These are phyloP conservation scores for Wickerhamomyces silvicola DNA, from an alignment of 805 yeast species.

Conservation along the genomic window DNA sequence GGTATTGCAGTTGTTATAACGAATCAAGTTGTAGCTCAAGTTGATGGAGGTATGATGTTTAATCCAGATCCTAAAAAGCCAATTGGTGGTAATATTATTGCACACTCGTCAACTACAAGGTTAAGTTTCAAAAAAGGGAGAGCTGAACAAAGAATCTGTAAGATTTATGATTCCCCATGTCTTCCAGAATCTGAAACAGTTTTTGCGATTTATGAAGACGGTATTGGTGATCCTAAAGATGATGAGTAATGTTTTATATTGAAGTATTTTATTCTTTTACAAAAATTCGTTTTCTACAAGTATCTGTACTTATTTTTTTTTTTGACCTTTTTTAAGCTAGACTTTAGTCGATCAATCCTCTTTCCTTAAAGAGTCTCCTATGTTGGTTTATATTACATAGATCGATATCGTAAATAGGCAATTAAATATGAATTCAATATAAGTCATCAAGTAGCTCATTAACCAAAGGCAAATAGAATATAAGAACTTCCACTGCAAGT, in stretches of 20 bases:
- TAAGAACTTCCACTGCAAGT: too few relatives aligned
- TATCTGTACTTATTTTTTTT: too few relatives aligned
- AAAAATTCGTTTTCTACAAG: too few relatives aligned
- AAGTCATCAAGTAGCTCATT: too few relatives aligned
- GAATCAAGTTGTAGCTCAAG: conserved; percentile 97
- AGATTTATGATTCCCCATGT: conserved; percentile 94
- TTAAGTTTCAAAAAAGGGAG: conserved; percentile 84
- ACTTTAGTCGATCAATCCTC: too few relatives aligned
- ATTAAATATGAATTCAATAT: too few relatives aligned
- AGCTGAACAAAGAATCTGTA: conserved; percentile 89
- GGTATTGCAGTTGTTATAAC: conserved; percentile 96
- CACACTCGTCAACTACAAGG: conserved; percentile 94
- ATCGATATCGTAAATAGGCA: too few relatives aligned
- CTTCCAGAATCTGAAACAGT: conserved; percentile 92
- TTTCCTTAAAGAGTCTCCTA: too few relatives aligned
- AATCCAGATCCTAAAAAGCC: conserved; percentile 98
- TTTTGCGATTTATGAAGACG: conserved; percentile 94
- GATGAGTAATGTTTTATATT: conserved; percentile 22
- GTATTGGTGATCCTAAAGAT: conserved; percentile 91
- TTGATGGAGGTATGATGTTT: conserved; percentile 75
- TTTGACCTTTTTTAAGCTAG: too few relatives aligned
- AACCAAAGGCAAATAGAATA: too few relatives aligned
- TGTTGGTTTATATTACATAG: too few relatives aligned
- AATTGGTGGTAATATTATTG: conserved; percentile 96
- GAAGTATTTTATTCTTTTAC: neutral